Evolutionary conservation across 2,329 filamentous ascomycete species (phyloP).

Genomic region (Cadophora sp.): DNA sequence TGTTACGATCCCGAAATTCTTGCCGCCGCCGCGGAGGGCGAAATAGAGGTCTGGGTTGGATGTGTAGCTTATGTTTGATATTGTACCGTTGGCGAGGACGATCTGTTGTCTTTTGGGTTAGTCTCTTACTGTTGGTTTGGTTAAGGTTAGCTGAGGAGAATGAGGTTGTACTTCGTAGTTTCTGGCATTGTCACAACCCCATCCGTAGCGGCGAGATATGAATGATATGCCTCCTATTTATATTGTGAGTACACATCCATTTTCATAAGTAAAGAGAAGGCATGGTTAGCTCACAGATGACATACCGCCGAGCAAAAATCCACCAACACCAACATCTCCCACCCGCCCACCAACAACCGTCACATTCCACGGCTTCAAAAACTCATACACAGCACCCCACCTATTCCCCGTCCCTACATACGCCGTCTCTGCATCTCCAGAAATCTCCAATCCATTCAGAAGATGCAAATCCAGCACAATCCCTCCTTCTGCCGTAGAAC

Average conservation of each 20-base stretch:
- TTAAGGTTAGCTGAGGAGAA: neutral
- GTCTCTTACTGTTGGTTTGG: too few relatives aligned
- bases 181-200: constrained; percentile 31
- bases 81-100: constrained; percentile 56
- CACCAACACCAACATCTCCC: constrained; percentile 30
- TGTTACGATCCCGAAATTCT: constrained; percentile 61
- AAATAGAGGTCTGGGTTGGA: constrained; percentile 57
- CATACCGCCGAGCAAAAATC: constrained; percentile 29
- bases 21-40: constrained; percentile 62
- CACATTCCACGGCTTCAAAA: constrained; percentile 24
- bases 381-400: constrained; percentile 29
- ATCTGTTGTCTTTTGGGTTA: constrained; percentile 20
- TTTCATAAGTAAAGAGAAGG: neutral
- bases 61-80: constrained; percentile 50
- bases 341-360: constrained; percentile 30
- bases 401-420: constrained; percentile 24
- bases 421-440: constrained; percentile 40
- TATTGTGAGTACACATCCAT: neutral
- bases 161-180: constrained; percentile 26
- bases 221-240: constrained; percentile 29
- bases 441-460: constrained; percentile 34
- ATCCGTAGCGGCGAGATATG: constrained; percentile 29
- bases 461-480: constrained; percentile 45
- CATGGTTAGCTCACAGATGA: too few relatives aligned
- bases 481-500: constrained; percentile 56